Evolutionary conservation across 768 basidiomycete genomes (phyloP), one percentile per base, ranked within the genome.

Genomic region (Favolaschia claudopus): DNA sequence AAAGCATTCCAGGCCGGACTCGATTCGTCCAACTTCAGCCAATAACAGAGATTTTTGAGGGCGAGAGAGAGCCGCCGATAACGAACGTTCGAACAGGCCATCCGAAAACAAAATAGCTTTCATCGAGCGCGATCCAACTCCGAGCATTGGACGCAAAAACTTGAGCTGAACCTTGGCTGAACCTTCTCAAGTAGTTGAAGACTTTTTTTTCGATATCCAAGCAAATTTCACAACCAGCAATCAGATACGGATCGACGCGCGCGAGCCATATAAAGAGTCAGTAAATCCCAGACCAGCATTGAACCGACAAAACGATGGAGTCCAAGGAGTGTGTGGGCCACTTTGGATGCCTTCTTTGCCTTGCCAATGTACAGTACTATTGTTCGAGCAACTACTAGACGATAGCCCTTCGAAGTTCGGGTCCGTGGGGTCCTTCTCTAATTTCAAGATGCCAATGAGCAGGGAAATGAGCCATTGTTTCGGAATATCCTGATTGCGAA

Each of bases 11-110:
- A 33, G 27, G 13, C 34, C 20, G 47, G 47, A 8, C 31, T 28
- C 12, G 10, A 15, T 20, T 34, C 34, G 10, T 33, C 53, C 2
- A 59, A 19, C 5, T 43, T 31, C 13, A 50, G 19, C 9, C 51
- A 32, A 44, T 50, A 40, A 17, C 48, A 22, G 27, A 51, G 48
- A 12, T 32, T 29, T 28, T 43, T 33, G 17, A 44, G 49, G 25
- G 50, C 50, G 29, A 47, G 46, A 19, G 29, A 33, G 7, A 40
- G 24, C 13, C 58, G 29, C 7, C 58, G 51, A 27, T 45, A 54
- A n/a, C n/a, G n/a, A n/a, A n/a, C n/a, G n/a, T n/a, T 17, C 47
- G 46, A 8, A 58, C 50, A 12, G 55, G 55, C 55, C 33, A 40
- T 58, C 55, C 8, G 55, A 49, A 37, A 58, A 58, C 7, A 58